These are phyloP conservation scores for Starmera pachycereana DNA, from an alignment of 805 yeast genomes.

Conservation along the genomic window DNA sequence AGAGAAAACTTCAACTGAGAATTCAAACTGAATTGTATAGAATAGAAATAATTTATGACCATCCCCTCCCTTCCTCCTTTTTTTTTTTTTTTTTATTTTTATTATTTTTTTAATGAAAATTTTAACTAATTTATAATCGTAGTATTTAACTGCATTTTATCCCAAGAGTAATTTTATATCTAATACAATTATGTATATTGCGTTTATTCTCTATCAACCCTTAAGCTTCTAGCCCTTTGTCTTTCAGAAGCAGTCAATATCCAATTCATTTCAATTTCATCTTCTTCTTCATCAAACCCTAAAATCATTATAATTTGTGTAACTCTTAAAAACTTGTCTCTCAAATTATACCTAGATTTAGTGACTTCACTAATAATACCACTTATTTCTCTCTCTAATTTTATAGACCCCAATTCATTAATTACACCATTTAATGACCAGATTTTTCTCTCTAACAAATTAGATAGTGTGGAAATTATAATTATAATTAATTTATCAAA, in stretches of 20 bases:
- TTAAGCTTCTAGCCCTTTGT: slow-evolving; percentile 44
- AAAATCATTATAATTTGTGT: slow-evolving; percentile 78
- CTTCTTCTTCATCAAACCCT: slow-evolving; percentile 69
- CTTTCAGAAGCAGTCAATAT: slow-evolving; percentile 70
- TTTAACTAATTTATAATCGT: too few relatives aligned
- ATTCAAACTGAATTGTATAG: background rate
- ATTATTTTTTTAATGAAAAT: too few relatives aligned
- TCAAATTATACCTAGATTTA: slow-evolving; percentile 56
- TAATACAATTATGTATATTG: too few relatives aligned
- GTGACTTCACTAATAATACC: slow-evolving; percentile 58
- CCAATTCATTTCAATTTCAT: slow-evolving; percentile 51
- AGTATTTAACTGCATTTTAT: too few relatives aligned
- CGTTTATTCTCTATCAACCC: slow-evolving; percentile 28
- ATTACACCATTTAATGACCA: slow-evolving; percentile 57
- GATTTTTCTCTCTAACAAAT: slow-evolving; percentile 52
- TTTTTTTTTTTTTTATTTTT: too few relatives aligned
- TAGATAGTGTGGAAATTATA: slow-evolving; percentile 45
- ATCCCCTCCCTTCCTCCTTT: too few relatives aligned
- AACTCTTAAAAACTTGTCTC: slow-evolving; percentile 70
- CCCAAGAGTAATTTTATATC: too few relatives aligned
- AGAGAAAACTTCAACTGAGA: background rate
- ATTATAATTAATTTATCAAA: slow-evolving; percentile 38
- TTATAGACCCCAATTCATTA: slow-evolving; percentile 68
- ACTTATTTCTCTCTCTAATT: slow-evolving; percentile 39
- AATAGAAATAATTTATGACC: too few relatives aligned